Evolutionary conservation across 2,329 filamentous ascomycete genomes (phyloP), one percentile per base, ranked within the genome.

Genomic region (Aspergillus sergii): DNA sequence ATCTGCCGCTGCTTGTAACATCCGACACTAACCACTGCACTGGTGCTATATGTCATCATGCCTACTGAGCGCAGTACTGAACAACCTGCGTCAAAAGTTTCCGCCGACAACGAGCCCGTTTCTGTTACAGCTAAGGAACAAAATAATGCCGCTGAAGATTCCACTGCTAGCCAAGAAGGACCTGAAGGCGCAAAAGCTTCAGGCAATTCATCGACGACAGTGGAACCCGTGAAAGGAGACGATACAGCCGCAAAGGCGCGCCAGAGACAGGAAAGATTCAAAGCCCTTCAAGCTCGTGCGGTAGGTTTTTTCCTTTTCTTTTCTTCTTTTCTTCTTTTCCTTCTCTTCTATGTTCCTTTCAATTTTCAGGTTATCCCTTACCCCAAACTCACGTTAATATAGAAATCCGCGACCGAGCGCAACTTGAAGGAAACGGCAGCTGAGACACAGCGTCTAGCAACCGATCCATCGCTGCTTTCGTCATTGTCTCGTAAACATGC

Each of bases 391-490:
- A 78, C 65, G 1, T n/a, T 4, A 11, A 28, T 19, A n/a, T 32
- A 80, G 79, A 80, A 80, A 80, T 75, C 69, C 12, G 78, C 75
- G 23, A 73, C 75, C 11, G 76, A 80, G 60, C 77, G 76, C 66
- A 98, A 97, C 74, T 81, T 96, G 67, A 91, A 93, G 75, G 94
- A 94, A 77, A 93, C 92, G 9, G 91, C 91, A 34, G 88, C 89
- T 56, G 94, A 97, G 80, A 91, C 92, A 19, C 90, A 94, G 73
- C 89, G 93, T 48, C 83, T 93, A 57, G 86, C 90, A 4, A 89
- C 89, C 30, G 93, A 97, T 74, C 91, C 93, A 6, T 86, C 86
- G 4, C 86, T 94, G 65, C 86, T 97, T 56, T 88, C 88, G 1
- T 86, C 91, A 1, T 82, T 98, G n/a, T 89, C 91, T 67, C 91